phyloP scores from a whole-genome alignment of 1,139 yeast species.

The Wickerhamiella pararugosa region DNA sequence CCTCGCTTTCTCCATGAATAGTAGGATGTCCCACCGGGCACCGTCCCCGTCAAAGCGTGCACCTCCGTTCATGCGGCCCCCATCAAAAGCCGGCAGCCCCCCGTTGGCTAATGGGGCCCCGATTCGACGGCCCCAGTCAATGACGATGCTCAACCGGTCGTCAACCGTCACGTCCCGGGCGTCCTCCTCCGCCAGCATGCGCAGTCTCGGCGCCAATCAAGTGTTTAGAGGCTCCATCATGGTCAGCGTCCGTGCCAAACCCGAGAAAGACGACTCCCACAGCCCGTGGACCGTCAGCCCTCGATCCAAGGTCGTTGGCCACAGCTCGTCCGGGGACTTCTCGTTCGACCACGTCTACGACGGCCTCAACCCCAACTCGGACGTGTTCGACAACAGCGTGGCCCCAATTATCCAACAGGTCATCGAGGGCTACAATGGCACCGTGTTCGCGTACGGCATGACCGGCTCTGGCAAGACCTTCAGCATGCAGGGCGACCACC shows the following conservation, averaged over 20 bases:
- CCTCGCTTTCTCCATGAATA: too few species aligned
- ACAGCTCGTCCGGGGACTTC: conserved; percentile 32
- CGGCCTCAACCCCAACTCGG: conserved; percentile 31
- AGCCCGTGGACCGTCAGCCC: conserved; percentile 18
- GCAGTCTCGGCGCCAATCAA: conserved; percentile 3
- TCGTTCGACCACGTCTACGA: conserved; percentile 65
- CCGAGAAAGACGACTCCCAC: conserved; percentile 12
- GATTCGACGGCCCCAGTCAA: conserved; percentile 8
- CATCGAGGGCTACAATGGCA: conserved; percentile 71
- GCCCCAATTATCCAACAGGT: conserved; percentile 48
- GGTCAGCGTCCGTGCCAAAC: conserved; percentile 25
- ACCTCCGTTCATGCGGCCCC: background rate
- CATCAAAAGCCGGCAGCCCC: background rate
- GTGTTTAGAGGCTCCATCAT: conserved; percentile 24
- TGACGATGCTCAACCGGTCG: conserved; percentile 1
- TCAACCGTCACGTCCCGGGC: background rate
- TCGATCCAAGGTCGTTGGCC: conserved; percentile 15
- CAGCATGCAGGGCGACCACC: conserved; percentile 59
- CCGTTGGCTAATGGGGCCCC: background rate
- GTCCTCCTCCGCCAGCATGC: background rate
- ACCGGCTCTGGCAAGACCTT: conserved; percentile 93
- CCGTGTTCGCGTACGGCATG: conserved; percentile 88
- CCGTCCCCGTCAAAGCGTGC: too few species aligned
- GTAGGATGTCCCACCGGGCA: too few species aligned
- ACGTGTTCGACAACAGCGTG: conserved; percentile 50